Base-by-base conservation (phyloP, 2,329 filamentous ascomycete species). In the Dactylellina parvicollis region DNA sequence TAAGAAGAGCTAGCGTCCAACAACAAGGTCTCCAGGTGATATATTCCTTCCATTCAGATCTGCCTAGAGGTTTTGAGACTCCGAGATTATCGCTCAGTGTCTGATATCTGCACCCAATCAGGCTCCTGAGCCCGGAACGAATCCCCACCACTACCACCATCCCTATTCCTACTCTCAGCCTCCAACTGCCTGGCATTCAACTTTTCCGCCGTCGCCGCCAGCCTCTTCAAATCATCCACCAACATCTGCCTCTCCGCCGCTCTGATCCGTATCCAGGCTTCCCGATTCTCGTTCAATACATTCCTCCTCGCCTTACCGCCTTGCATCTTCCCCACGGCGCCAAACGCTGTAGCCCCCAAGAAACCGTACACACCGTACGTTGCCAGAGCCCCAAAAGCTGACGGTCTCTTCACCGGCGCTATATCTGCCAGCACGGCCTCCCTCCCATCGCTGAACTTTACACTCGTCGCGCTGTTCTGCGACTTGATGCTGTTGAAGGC, bases 371-470 rank as follows among this genome's bases (percentile, higher is more conserved):
- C 7, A 16, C 14, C 24, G n/a, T 60, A 61, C 1, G 64, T 69
- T 9, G 38, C 8, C 5, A 42, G 9, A 9, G 44, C 57, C 7
- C 18, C 49, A 0, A 40, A n/a, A 2, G 22, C 20, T 7, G 55
- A 47, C 9, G 64, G 64, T 49, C 28, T 54, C 0, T 14, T 20
- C 3, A 26, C 18, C 22, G 30, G 18, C 7, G 20, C 14, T 12
- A 61, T 20, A 9, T 69, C 30, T 3, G 54, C 20, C 1, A 69
- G 46, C 8, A 40, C 24, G n/a, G 42, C 46, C 10, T 46, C 46
- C 5, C 16, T 54, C 9, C 55, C 64, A 22, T 69, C 55, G 18
- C n/a, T 18, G 44, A 44, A 54, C n/a, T 47, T 56, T 18, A 52
- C 24, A n/a, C 26, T 42, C 10, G 62, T 56, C 3, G 52, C 24